phyloP scores from a whole-genome alignment of 225 moss, liverwort and hornwort genomes.

The Bryoerythrophyllum caledonicum region DNA sequence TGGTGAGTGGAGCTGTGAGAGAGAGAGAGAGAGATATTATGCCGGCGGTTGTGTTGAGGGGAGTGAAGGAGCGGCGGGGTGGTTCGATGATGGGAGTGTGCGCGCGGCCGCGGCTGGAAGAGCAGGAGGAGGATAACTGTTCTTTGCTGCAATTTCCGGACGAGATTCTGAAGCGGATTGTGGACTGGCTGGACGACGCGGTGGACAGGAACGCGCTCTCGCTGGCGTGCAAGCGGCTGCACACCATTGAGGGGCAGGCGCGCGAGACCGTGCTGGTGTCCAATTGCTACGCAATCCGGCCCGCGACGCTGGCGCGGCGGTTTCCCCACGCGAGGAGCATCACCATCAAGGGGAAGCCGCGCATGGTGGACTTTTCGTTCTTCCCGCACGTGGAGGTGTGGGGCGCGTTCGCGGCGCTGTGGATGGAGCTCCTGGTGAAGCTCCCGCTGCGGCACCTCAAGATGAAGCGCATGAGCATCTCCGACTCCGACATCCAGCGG shows the following conservation, averaged over 20 bases:
- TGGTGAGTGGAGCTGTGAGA: not conserved
- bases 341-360: conserved; percentile 61
- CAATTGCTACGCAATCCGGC: conserved; percentile 60
- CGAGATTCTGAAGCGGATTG: conserved; percentile 48
- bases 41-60: no score
- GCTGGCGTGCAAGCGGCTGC: conserved; percentile 42
- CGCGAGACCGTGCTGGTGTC: conserved; percentile 45
- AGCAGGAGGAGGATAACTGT: conserved; percentile 10
- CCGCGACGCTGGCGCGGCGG: conserved; percentile 34
- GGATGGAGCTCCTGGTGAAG: conserved; percentile 43
- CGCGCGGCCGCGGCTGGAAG: not conserved
- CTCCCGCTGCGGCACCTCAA: conserved; percentile 39
- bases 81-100: conserved; percentile 30
- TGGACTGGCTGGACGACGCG: conserved; percentile 25
- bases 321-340: conserved; percentile 59
- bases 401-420: conserved; percentile 59
- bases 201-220: conserved; percentile 54
- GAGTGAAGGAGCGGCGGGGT: not conserved
- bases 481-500: conserved; percentile 40
- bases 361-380: conserved; percentile 53
- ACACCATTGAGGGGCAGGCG: conserved; percentile 37
- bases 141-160: conserved; percentile 47
- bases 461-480: conserved; percentile 53
- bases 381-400: conserved; percentile 47
- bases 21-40: not conserved